phyloP scores from a whole-genome alignment of 331 rosid species.

The Telfairia occidentalis region DNA sequence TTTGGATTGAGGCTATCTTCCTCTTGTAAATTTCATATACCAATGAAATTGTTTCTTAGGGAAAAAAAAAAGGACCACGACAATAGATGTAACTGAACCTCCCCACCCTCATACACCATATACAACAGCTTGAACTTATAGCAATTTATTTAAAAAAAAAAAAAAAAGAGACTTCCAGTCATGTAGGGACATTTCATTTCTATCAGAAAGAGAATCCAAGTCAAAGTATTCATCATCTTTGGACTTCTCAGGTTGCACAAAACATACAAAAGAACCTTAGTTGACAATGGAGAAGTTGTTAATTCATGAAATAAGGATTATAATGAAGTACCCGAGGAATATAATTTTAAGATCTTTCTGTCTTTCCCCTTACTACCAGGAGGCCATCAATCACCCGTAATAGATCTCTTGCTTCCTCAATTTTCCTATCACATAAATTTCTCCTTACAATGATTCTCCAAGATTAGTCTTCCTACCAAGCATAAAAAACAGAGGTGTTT shows the following conservation, averaged over 20 bases:
- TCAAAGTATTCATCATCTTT: background rate
- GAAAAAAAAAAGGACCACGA: no score
- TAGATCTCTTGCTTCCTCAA: background rate
- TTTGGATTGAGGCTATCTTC: no score
- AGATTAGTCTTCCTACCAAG: background rate
- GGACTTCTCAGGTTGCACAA: background rate
- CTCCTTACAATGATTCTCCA: background rate
- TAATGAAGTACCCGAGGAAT: background rate
- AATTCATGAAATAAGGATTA: background rate
- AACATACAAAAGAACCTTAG: background rate
- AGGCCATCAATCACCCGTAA: background rate
- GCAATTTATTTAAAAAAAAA: background rate
- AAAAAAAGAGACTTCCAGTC: background rate
- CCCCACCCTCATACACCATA: background rate
- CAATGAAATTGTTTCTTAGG: no score
- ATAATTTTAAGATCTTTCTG: background rate
- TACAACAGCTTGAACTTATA: background rate
- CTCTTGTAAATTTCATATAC: no score
- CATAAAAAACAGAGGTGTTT: background rate
- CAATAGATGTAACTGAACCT: background rate
- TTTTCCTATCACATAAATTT: background rate
- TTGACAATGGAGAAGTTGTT: background rate
- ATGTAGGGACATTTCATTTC: background rate
- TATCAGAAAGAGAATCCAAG: background rate
- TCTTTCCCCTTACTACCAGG: background rate